Evolutionary conservation across 495 filamentous ascomycete genomes (phyloP), one percentile per base, ranked within the genome.

Genomic region (Xylaria sp.): DNA sequence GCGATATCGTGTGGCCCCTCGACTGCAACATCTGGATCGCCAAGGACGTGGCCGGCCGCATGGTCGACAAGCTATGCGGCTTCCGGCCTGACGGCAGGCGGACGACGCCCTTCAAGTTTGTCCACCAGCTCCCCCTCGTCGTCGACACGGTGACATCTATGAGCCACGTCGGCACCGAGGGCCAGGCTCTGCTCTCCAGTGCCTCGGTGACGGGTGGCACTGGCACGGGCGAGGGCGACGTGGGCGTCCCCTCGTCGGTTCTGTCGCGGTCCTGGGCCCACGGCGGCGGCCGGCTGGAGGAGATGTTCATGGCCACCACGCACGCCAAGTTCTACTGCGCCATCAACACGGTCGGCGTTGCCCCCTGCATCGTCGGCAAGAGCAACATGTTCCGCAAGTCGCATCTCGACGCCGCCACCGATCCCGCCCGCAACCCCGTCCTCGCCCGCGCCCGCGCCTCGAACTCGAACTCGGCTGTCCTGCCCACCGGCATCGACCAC

Each of bases 251-350:
- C 0, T 71, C 75, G 26, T 75, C 80, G 59, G 50, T 79, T 59
- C 59, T 62, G 21, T 77, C 80, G 72, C 40, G 85, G 75, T 52
- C 75, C 3, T 70, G 73, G 72, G 71, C 69, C 3, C 75, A 80
- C 19, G 88, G 88, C 48, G 96, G 96, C n/a, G 95, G 94, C 40
- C 85, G 93, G 2, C 85, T 99, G 0, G 97, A 99, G 76, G 95
- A 98, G 75, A 87, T 93, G 79, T 99, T 99, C 83, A 89, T 98
- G 83, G 91, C 94, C 1, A 95, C 93, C 11, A 91, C 93, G 0
- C 97, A 99, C 80, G 94, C 94, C 64, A 99, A 99, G 76, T 97
- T 99, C 86, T 99, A 99, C 83, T 92, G 91, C 26, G 96, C 95
- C 68, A 98, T 98, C 86, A 97, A 98, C 83, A 94, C 94, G 7